A percentile compares a stretch with the other conserved stretches of the same genome.
These are phyloP conservation scores for Colletotrichum spaethianum DNA, from an alignment of 2,329 filamentous ascomycete genomes.

Conservation along the genomic window DNA sequence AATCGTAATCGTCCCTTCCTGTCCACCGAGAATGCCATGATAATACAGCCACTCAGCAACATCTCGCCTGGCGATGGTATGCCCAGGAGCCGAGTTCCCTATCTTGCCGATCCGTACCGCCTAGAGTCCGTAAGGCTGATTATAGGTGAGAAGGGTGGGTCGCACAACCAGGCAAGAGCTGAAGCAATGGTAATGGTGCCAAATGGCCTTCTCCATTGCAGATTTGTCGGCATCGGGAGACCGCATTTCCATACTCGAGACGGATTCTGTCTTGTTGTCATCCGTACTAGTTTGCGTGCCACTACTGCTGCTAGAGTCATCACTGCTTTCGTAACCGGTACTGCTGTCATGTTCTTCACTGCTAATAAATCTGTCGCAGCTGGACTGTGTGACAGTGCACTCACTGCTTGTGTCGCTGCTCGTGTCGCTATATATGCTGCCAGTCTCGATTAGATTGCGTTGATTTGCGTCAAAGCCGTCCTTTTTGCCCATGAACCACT, in stretches of 20 bases:
- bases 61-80: constrained; percentile 3
- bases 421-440: neutral
- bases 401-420: neutral
- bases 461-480: neutral
- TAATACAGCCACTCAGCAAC: constrained; percentile 8
- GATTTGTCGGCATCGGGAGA: constrained; percentile 2
- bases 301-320: neutral
- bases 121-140: constrained; percentile 4
- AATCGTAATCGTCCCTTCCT: constrained; percentile 6
- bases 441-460: neutral
- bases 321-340: neutral
- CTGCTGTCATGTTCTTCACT: neutral
- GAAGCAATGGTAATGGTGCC: neutral
- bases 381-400: neutral
- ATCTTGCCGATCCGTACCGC: neutral
- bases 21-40: neutral
- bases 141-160: constrained; percentile 10
- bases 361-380: neutral
- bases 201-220: neutral
- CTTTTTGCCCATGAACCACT: constrained; percentile 3
- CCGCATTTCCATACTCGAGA: neutral
- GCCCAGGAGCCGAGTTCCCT: constrained; percentile 5
- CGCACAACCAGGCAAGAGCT: constrained; percentile 14
- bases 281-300: neutral
- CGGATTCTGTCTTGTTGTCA: neutral